A percentile compares a stretch with the other conserved stretches of the same genome.
These are phyloP conservation scores for Cercophora sp. DNA, from an alignment of 495 filamentous ascomycete genomes.

Conservation along the genomic window DNA sequence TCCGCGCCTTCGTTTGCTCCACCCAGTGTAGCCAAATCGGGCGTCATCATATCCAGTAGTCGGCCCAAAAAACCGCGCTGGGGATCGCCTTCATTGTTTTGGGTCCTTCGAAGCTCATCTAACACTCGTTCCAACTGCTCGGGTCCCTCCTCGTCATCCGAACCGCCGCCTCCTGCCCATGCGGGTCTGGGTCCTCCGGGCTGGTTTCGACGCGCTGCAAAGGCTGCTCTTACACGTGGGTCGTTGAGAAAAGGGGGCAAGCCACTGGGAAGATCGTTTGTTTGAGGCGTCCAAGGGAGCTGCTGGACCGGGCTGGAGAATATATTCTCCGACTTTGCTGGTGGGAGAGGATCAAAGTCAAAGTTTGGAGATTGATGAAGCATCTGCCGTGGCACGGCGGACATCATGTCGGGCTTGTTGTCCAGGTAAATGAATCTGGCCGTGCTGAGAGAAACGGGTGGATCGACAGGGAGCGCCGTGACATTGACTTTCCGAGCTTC, in stretches of 20 bases:
- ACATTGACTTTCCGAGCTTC: constrained; percentile 43
- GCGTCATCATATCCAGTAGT: background rate
- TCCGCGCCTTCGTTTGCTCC: too few species aligned
- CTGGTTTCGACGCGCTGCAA: background rate
- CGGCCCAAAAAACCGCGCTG: background rate
- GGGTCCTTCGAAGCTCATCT: too few species aligned
- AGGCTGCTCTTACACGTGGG: background rate
- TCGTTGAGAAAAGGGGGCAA: background rate
- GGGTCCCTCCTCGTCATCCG: background rate
- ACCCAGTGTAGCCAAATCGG: too few species aligned
- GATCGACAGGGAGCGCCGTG: constrained; percentile 44
- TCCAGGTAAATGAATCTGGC: constrained; percentile 78
- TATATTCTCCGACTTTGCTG: constrained; percentile 40
- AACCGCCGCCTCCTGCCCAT: too few species aligned
- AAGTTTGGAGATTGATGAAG: constrained; percentile 50
- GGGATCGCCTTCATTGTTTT: too few species aligned
- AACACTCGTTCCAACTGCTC: background rate
- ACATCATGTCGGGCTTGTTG: constrained; percentile 63
- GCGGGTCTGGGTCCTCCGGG: too few species aligned
- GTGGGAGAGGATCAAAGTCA: constrained; percentile 69
- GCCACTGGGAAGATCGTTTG: background rate
- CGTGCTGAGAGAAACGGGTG: constrained; percentile 46
- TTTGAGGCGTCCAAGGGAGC: constrained; percentile 24
- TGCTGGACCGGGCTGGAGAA: constrained; percentile 41
- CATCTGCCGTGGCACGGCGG: constrained; percentile 50